Evolutionary conservation across 2,329 filamentous ascomycete species (phyloP).

Genomic region (Didymellaceae sp.): DNA sequence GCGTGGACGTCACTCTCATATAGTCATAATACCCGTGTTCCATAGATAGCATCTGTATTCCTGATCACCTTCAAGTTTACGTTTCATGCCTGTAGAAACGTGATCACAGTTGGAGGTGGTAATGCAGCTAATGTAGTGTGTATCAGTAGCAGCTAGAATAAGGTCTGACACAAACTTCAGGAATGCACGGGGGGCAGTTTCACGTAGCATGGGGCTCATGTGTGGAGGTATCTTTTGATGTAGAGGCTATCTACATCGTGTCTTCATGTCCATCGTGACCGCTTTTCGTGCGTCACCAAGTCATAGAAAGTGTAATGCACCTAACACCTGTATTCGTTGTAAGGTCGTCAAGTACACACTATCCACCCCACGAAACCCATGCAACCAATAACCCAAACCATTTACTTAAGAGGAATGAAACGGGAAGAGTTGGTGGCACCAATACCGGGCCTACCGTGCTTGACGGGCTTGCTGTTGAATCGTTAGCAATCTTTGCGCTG

Average conservation of each 20-base stretch:
- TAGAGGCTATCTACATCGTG: slow-evolving; percentile 42
- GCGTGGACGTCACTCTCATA: slow-evolving; percentile 1
- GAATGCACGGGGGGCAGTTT: too few relatives aligned
- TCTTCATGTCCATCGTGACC: slow-evolving; percentile 38
- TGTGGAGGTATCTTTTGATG: slow-evolving; percentile 41
- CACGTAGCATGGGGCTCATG: not conserved
- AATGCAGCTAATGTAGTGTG: too few relatives aligned
- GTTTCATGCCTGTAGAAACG: not conserved
- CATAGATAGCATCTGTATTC: not conserved
- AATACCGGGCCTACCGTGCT: slow-evolving; percentile 99
- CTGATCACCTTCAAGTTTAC: not conserved
- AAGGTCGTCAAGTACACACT: slow-evolving; percentile 51
- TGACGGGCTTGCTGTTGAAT: slow-evolving; percentile 87
- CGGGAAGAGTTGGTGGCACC: slow-evolving; percentile 99
- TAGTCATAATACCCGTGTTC: slow-evolving; percentile 25
- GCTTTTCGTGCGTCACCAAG: slow-evolving; percentile 40
- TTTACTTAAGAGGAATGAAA: slow-evolving; percentile 99
- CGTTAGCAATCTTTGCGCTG: slow-evolving; percentile 49
- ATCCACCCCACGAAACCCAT: slow-evolving; percentile 48
- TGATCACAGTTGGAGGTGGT: too few relatives aligned
- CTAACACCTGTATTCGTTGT: slow-evolving; percentile 49
- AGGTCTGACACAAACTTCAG: too few relatives aligned
- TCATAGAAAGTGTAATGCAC: slow-evolving; percentile 44
- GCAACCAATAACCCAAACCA: slow-evolving; percentile 49
- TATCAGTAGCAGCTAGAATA: too few relatives aligned